These are phyloP conservation scores for Yamadazyma takamatsuzukensis DNA, from an alignment of 805 yeast genomes.

Conservation along the genomic window DNA sequence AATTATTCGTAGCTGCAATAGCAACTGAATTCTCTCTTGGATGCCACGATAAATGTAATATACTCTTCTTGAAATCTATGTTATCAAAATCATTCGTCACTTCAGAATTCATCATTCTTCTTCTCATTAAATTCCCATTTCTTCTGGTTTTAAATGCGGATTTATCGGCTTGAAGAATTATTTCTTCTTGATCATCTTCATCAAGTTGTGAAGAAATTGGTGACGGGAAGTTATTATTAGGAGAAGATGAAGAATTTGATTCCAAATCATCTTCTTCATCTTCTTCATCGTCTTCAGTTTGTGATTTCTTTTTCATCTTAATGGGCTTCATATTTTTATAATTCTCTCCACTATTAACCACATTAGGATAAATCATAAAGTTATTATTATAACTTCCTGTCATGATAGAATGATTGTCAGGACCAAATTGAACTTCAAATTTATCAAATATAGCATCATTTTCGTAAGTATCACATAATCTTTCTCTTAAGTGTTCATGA, in stretches of 20 bases:
- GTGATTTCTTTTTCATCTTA: constrained; percentile 6
- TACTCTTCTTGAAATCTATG: constrained; percentile 91
- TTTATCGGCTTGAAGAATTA: constrained; percentile 95
- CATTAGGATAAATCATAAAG: constrained; percentile 94
- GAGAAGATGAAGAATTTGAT: constrained; percentile 3
- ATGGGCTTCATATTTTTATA: constrained; percentile 9
- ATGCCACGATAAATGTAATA: constrained; percentile 97
- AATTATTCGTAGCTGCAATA: constrained; percentile 95
- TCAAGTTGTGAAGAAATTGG: constrained; percentile 26
- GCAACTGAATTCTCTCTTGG: constrained; percentile 96
- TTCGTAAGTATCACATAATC: constrained; percentile 95
- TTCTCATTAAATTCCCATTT: constrained; percentile 37
- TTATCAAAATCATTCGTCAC: constrained; percentile 69
- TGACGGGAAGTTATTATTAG: constrained; percentile 25
- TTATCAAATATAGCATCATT: constrained; percentile 98
- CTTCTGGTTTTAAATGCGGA: constrained; percentile 87
- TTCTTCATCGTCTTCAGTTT: constrained; percentile 39
- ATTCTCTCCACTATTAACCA: constrained; percentile 32
- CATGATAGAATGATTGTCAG: constrained; percentile 88
- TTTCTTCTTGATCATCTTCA: constrained; percentile 46
- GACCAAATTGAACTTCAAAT: constrained; percentile 93
- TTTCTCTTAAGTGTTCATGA: constrained; percentile 90
- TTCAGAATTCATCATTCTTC: constrained; percentile 48
- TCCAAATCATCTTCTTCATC: constrained; percentile 25
- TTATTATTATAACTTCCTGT: constrained; percentile 97